Evolutionary conservation across 495 filamentous ascomycete species (phyloP).

Genomic region (Cryomyces antarcticus): DNA sequence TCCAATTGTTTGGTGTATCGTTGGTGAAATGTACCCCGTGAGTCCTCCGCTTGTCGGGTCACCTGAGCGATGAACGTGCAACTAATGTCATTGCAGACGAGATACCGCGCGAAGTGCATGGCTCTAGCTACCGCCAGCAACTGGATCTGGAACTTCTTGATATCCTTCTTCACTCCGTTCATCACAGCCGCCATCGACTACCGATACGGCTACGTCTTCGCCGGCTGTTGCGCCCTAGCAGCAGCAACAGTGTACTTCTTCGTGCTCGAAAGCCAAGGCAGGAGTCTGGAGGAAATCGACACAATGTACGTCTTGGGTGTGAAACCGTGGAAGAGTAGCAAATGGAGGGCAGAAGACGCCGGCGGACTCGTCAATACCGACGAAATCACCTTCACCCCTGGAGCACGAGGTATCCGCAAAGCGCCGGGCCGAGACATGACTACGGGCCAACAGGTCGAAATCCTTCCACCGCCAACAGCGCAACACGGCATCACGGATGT

Average conservation of each 20-base stretch:
- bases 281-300: slow-evolving; percentile 62
- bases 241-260: slow-evolving; percentile 59
- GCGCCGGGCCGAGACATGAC: too few relatives aligned
- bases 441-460: too few relatives aligned
- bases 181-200: slow-evolving; percentile 49
- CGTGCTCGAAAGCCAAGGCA: slow-evolving; percentile 47
- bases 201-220: slow-evolving; percentile 65
- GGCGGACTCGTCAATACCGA: slow-evolving; percentile 12
- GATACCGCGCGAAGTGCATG: slow-evolving; percentile 37
- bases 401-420: too few relatives aligned
- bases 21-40: slow-evolving; percentile 61
- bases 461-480: too few relatives aligned
- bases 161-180: slow-evolving; percentile 69
- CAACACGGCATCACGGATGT: too few relatives aligned
- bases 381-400: too few relatives aligned
- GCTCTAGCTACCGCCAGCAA: slow-evolving; percentile 61
- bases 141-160: slow-evolving; percentile 82
- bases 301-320: slow-evolving; percentile 63
- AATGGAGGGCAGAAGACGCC: slow-evolving; percentile 27
- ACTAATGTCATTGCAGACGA: too few relatives aligned
- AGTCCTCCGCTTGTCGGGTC: too few relatives aligned
- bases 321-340: slow-evolving; percentile 41
- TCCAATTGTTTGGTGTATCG: slow-evolving; percentile 64
- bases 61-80: too few relatives aligned
- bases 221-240: slow-evolving; percentile 42